Base-by-base conservation (phyloP, 306 rosid genomes). In the Malus sylvestris region DNA sequence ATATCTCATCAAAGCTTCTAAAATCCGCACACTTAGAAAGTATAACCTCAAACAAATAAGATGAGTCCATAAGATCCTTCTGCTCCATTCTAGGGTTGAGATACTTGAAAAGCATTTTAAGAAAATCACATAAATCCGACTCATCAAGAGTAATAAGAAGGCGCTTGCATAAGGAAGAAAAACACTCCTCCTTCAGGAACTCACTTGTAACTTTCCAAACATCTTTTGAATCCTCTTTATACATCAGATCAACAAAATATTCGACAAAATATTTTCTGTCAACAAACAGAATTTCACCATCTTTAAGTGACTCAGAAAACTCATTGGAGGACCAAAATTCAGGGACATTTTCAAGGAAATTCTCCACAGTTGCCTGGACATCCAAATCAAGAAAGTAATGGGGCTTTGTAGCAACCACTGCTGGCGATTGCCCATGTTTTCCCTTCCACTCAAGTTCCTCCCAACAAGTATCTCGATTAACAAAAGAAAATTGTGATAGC, bases 401-500 rank as follows among this genome's bases (percentile, higher is more conserved):
- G 78, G 97, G 98, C 83, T 94, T 94, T 0, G 98, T 94, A 18
- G 98, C 97, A 83, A 94, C 97, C 83, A 94, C 84, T 30, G 96
- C 98, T 2, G 97, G 98, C 22, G 98, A 92, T 68, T 92, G 98
- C 78, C 98, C 98, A 81, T 94, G 98, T 78, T 89, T 92, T 75
- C 98, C 98, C 78, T 89, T 90, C 98, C 96, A 90, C 91, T 91
- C 96, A 68, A 92, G 89, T 85, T 94, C 98, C 82, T 92, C 97
- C 97, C 98, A 94, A 82, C 95, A 92, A 70, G 86, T 89, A 85
- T 94, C 96, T 78, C 96, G 86, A 86, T 92, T 78, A 72, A 81
- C 84, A 75, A 94, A 94, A 66, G 97, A 89, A 84, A 92, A 94
- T 68, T 92, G 93, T 16, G 96, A 82, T 72, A 94, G 78, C 0